phyloP scores from a whole-genome alignment of 805 yeast genomes.

The Candida incommunis region DNA sequence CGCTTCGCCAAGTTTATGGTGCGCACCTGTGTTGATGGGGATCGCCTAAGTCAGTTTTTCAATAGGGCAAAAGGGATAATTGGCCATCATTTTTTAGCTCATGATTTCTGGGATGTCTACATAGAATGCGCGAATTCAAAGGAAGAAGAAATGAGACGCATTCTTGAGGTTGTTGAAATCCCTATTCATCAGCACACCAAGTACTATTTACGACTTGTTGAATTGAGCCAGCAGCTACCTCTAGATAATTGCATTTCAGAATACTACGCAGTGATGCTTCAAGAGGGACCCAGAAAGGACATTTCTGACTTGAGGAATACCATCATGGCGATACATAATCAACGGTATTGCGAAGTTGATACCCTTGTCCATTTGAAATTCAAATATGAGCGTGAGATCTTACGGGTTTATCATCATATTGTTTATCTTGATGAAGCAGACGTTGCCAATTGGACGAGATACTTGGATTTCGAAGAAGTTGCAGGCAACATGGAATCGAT shows the following conservation, averaged over 20 bases:
- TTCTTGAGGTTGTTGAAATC: background rate
- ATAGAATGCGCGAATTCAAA: background rate
- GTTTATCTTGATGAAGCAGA: conserved; percentile 32
- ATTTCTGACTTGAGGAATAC: background rate
- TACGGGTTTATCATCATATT: conserved; percentile 45
- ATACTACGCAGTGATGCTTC: background rate
- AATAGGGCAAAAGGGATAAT: background rate
- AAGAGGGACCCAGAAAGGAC: background rate
- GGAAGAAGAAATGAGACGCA: background rate
- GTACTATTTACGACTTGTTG: background rate
- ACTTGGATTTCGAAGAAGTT: conserved; percentile 41
- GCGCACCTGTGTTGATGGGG: background rate
- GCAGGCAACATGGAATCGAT: conserved; percentile 20
- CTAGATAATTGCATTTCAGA: background rate
- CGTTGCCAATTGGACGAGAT: conserved; percentile 43
- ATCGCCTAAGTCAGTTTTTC: background rate
- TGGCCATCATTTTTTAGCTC: background rate
- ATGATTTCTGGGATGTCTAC: background rate
- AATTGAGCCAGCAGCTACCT: background rate
- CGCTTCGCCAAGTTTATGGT: background rate
- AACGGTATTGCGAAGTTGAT: background rate
- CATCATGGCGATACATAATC: background rate
- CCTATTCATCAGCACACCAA: background rate
- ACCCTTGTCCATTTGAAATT: background rate
- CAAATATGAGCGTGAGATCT: conserved; percentile 41